Percentiles rank a stretch among this genome's conserved stretches.
phyloP scores from a whole-genome alignment of 345 rosid genomes.

The Hypericum perforatum region DNA sequence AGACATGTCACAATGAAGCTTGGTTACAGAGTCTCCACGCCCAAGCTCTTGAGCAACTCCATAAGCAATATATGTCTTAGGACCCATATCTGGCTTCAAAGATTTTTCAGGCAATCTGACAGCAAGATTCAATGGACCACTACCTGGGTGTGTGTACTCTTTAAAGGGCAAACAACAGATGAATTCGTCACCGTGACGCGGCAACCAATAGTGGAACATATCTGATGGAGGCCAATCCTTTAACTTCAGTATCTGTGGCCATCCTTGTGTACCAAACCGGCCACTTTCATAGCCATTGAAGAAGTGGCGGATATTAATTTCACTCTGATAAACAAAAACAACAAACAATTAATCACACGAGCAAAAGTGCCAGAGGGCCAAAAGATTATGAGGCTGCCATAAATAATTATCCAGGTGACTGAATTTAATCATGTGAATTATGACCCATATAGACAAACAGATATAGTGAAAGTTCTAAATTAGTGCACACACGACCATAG shows the following conservation, averaged over 20 bases:
- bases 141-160: too few species aligned
- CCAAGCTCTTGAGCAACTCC: constrained; percentile 69
- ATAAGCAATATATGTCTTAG: constrained; percentile 86
- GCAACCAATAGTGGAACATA: constrained; percentile 72
- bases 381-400: background rate
- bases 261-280: too few species aligned
- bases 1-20: constrained; percentile 87
- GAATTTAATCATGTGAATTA: too few species aligned
- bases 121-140: constrained; percentile 83
- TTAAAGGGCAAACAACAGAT: constrained; percentile 71
- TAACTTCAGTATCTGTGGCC: constrained; percentile 95
- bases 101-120: constrained; percentile 50
- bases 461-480: too few species aligned
- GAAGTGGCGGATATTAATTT: constrained; percentile 49
- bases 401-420: too few species aligned
- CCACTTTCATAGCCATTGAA: constrained; percentile 90
- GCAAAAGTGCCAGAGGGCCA: background rate
- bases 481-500: background rate
- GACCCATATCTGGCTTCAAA: constrained; percentile 83
- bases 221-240: constrained; percentile 98
- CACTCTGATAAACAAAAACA: constrained; percentile 14
- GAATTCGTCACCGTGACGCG: constrained; percentile 88
- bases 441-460: background rate
- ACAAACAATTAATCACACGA: background rate
- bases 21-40: constrained; percentile 92